Conservation (phyloP, 768 basidiomycete species). For the Tricholoma bakamatsutake region DNA sequence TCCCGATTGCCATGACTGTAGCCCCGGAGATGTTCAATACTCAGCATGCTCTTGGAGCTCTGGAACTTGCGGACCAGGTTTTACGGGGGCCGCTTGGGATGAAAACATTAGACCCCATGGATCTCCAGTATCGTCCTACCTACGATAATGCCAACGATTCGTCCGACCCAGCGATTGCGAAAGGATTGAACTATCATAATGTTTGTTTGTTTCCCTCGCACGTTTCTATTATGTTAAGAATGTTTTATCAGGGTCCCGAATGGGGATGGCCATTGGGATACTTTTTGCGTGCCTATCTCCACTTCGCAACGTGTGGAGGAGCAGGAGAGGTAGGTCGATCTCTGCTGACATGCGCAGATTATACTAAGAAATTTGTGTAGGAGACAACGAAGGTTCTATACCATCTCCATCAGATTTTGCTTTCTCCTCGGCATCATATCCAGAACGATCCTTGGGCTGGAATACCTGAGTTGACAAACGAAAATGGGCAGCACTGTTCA, state of each 20-base stretch:
- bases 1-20: slow-evolving; percentile 94
- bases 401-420: slow-evolving; percentile 68
- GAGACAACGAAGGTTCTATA: slow-evolving; percentile 70
- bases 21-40: slow-evolving; percentile 92
- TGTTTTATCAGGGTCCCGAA: slow-evolving; percentile 66
- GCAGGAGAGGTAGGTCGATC: slow-evolving; percentile 51
- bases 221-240: slow-evolving; percentile 6
- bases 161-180: slow-evolving; percentile 76
- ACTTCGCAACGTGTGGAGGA: slow-evolving; percentile 75
- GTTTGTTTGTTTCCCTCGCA: slow-evolving; percentile 31
- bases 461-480: slow-evolving; percentile 88
- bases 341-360: not conserved
- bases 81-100: slow-evolving; percentile 90
- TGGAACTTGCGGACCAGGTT: slow-evolving; percentile 73
- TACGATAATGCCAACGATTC: slow-evolving; percentile 96
- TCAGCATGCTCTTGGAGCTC: slow-evolving; percentile 69
- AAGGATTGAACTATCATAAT: slow-evolving; percentile 93
- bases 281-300: slow-evolving; percentile 88
- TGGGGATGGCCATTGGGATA: slow-evolving; percentile 97
- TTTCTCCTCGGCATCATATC: slow-evolving; percentile 69
- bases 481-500: slow-evolving; percentile 71
- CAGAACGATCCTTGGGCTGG: slow-evolving; percentile 86
- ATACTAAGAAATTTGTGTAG: slow-evolving; percentile 28
- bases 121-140: slow-evolving; percentile 82
- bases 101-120: slow-evolving; percentile 88